Conservation (phyloP, 2,329 filamentous ascomycete genomes). For the Penicillium expansum region DNA sequence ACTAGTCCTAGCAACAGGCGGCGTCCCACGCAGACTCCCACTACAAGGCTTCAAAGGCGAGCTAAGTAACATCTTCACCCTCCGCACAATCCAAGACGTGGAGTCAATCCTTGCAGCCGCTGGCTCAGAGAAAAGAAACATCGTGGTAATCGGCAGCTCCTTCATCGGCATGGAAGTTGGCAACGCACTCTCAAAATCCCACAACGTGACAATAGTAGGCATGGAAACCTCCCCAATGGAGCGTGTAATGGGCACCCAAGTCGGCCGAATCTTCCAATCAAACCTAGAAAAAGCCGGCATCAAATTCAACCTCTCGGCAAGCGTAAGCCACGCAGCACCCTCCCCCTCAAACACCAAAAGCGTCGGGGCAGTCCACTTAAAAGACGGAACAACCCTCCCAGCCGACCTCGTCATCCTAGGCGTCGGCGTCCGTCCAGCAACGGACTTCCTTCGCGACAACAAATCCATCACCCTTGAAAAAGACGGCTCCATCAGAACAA, state of each 20-base stretch:
- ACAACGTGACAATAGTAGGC: slow-evolving; percentile 81
- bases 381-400: slow-evolving; percentile 78
- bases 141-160: slow-evolving; percentile 86
- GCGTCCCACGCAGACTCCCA: slow-evolving; percentile 70
- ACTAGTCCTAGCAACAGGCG: slow-evolving; percentile 85
- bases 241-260: slow-evolving; percentile 75
- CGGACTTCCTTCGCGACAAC: slow-evolving; percentile 75
- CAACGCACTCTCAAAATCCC: slow-evolving; percentile 73
- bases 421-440: slow-evolving; percentile 83
- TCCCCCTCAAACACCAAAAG: slow-evolving; percentile 64
- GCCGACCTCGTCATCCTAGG: slow-evolving; percentile 91
- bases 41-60: slow-evolving; percentile 76
- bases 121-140: slow-evolving; percentile 74
- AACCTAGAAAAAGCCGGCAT: slow-evolving; percentile 80
- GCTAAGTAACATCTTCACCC: slow-evolving; percentile 79
- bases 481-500: slow-evolving; percentile 81
- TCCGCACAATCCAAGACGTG: slow-evolving; percentile 74
- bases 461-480: slow-evolving; percentile 66
- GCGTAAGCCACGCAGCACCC: slow-evolving; percentile 78
- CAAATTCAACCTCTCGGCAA: slow-evolving; percentile 79
- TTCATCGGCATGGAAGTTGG: slow-evolving; percentile 99
- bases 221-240: slow-evolving; percentile 85
- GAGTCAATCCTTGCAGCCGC: slow-evolving; percentile 76
- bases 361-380: slow-evolving; percentile 77
- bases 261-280: slow-evolving; percentile 77